These are phyloP conservation scores for Fusarium nelsonii DNA, from an alignment of 2,329 filamentous ascomycete genomes.

Conservation along the genomic window DNA sequence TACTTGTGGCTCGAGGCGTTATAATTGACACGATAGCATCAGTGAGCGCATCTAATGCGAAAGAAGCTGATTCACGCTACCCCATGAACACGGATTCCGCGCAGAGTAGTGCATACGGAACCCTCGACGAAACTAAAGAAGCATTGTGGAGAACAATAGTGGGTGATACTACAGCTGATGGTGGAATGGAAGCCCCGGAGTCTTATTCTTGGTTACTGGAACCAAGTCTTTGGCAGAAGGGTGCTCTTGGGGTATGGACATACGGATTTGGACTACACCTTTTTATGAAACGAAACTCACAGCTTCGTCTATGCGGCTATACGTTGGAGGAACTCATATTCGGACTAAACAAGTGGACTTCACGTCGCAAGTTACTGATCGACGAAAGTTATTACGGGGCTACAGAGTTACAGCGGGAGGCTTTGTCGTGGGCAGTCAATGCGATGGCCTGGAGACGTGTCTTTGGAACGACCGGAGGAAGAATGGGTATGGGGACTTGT, in stretches of 20 bases:
- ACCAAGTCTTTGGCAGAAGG: background rate
- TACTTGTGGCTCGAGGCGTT: background rate
- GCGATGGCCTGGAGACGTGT: background rate
- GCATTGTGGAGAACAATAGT: conserved; percentile 15
- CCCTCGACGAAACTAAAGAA: background rate
- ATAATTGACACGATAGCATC: background rate
- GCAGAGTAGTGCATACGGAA: background rate
- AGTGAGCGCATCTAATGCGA: background rate
- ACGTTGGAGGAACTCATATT: background rate
- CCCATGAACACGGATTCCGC: background rate
- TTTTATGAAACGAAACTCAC: conserved; percentile 3
- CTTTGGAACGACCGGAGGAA: background rate
- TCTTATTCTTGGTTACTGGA: conserved; percentile 4
- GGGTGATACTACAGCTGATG: background rate
- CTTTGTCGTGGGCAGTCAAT: conserved; percentile 11
- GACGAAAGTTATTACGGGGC: background rate
- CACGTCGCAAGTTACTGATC: background rate
- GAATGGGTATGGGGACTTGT: conserved; percentile 6
- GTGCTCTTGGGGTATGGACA: background rate
- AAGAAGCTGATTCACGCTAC: background rate
- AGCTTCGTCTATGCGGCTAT: conserved; percentile 1
- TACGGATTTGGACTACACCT: background rate
- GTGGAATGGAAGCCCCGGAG: background rate
- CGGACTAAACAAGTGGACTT: background rate
- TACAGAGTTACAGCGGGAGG: background rate